Base-by-base conservation (phyloP, 495 filamentous ascomycete genomes). In the Mycothermus thermophilus region DNA sequence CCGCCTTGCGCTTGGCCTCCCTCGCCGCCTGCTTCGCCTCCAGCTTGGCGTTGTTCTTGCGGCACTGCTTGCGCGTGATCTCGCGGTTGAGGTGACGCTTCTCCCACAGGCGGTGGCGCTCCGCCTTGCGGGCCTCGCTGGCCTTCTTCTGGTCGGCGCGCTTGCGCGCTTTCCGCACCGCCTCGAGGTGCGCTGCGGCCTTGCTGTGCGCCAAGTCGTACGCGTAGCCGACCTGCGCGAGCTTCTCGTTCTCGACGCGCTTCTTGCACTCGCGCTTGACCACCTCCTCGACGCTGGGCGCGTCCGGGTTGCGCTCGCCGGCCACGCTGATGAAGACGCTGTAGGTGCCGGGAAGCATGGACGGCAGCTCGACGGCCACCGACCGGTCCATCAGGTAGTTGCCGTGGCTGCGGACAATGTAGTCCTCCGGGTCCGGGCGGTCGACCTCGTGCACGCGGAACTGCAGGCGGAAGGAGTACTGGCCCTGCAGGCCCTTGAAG, bases 181-280 rank as follows among this genome's bases (percentile, higher is more conserved):
- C 78, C 63, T 46, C 75, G 12, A 83, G 64, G 17, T 82, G 70
- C 3, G 59, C 58, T 3, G 63, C 58, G 11, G 77, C 83, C 54
- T 87, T 88, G 35, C 79, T 83, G 51, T 93, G 82, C 1, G 87
- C 84, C n/a, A 93, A 60, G 51, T 93, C 87, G 40, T 93, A 93
- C 2, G 79, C 79, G 21, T 79, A 72, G 9, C 85, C 87, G 2
- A 90, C 76, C 44, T 84, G 79, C 5, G 85, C 74, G 2, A 96
- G 66, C 57, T 96, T 96, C 42, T 87, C 83, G 37, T 68, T 68
- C 49, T 68, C 62, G 30, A 78, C 72, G 19, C 74, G 67, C 6
- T 57, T 62, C 27, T 69, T 63, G 38, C 80, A 81, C 40, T 77
- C 71, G 14, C 69, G 62, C 44, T 74, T 75, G 11, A 93, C 75